phyloP scores from a whole-genome alignment of 345 rosid species.

The Excoecaria cochinchinensis region DNA sequence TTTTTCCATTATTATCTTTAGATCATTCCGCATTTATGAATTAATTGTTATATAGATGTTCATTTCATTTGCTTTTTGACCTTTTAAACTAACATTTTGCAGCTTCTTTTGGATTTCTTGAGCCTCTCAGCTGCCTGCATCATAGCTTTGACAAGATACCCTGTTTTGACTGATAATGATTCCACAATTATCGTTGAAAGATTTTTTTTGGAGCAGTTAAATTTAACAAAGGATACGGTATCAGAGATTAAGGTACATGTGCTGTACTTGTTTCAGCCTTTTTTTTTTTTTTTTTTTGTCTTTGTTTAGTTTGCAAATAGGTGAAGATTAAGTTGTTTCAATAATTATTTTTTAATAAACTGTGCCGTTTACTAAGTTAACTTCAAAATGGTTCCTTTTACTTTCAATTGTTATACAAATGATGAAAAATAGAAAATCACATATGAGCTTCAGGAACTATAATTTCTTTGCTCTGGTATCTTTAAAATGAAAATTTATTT shows the following conservation, averaged over 20 bases:
- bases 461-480: neutral
- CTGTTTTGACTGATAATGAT: conserved; percentile 32
- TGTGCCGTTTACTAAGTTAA: neutral
- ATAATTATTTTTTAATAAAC: neutral
- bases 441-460: neutral
- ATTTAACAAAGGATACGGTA: conserved; percentile 51
- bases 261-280: neutral
- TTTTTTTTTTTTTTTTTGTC: too few species aligned
- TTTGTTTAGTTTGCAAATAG: neutral
- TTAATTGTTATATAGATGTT: neutral
- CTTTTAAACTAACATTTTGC: conserved; percentile 32
- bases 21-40: neutral
- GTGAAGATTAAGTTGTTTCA: neutral
- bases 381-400: neutral
- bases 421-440: neutral
- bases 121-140: conserved; percentile 54
- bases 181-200: conserved; percentile 46
- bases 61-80: neutral
- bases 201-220: conserved; percentile 58
- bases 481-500: neutral
- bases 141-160: conserved; percentile 48
- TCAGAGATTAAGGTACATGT: conserved; percentile 57
- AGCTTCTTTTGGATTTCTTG: conserved; percentile 73
- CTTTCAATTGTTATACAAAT: neutral
- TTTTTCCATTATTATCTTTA: neutral